Percentiles rank a stretch among this genome's conserved stretches.
Evolutionary conservation across 805 yeast genomes (phyloP).

Genomic region (Suhomyces emberorum): DNA sequence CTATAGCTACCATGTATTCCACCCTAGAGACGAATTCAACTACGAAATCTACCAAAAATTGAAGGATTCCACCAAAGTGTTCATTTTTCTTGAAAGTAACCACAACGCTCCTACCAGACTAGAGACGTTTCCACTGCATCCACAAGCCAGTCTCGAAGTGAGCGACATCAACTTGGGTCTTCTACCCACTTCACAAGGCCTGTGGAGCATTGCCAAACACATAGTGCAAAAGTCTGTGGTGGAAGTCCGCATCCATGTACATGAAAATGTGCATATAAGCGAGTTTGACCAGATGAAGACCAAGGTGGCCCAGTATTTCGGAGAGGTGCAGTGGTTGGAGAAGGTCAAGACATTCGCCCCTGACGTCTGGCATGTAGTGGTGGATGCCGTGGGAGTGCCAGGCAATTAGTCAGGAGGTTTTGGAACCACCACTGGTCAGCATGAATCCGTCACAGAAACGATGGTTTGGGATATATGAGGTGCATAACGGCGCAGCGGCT

Average conservation of each 20-base stretch:
- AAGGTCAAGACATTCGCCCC: conserved; percentile 85
- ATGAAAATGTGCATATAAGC: conserved; percentile 61
- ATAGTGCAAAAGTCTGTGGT: conserved; percentile 14
- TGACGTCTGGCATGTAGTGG: conserved; percentile 74
- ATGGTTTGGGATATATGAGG: too few relatives aligned
- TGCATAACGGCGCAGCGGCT: too few relatives aligned
- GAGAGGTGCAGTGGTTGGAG: conserved; percentile 43
- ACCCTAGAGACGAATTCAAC: conserved; percentile 25
- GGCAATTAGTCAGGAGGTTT: too few relatives aligned
- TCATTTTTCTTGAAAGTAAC: conserved; percentile 65
- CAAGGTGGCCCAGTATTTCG: conserved; percentile 11
- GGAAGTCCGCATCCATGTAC: conserved; percentile 52
- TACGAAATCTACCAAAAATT: conserved; percentile 17
- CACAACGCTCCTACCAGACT: conserved; percentile 46
- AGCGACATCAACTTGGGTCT: conserved; percentile 75
- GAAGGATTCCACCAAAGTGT: conserved; percentile 27
- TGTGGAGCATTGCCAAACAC: conserved; percentile 52
- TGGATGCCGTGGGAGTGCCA: conserved; percentile 18
- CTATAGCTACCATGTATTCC: conserved; percentile 34
- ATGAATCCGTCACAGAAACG: too few relatives aligned
- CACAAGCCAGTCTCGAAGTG: conserved; percentile 20
- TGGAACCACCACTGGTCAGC: too few relatives aligned
- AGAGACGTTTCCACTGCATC: conserved; percentile 10
- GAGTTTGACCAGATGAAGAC: conserved; percentile 35
- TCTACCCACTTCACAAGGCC: conserved; percentile 63